Evolutionary conservation across 106 monocot genomes (phyloP).

Genomic region (Dioscorea alata): DNA sequence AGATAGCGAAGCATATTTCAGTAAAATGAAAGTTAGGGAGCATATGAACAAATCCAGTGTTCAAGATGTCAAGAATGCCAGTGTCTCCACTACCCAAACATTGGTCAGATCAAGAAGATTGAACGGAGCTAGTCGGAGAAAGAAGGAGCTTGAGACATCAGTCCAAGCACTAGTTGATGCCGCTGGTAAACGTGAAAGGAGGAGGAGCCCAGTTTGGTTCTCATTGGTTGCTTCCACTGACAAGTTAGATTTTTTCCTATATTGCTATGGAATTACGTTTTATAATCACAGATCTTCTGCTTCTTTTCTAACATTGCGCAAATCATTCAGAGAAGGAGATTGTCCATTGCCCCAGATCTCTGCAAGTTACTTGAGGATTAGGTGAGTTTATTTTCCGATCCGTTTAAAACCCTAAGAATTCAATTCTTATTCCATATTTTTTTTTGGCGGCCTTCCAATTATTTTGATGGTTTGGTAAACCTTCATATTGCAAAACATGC

Average conservation of each 20-base stretch:
- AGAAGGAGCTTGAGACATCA: slow-evolving; percentile 32
- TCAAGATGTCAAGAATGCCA: slow-evolving; percentile 39
- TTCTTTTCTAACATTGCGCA: not conserved
- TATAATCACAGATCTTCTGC: not conserved
- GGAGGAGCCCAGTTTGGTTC: slow-evolving; percentile 59
- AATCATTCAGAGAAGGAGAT: slow-evolving; percentile 52
- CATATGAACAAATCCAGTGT: slow-evolving; percentile 28
- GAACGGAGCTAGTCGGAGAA: slow-evolving; percentile 30
- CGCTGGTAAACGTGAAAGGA: slow-evolving; percentile 38
- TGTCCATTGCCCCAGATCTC: slow-evolving; percentile 53
- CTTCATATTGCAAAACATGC: not conserved
- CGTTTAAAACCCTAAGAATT: not conserved
- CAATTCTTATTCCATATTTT: not conserved
- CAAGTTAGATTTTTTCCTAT: slow-evolving; percentile 34
- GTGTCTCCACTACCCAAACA: slow-evolving; percentile 9
- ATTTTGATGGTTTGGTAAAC: not conserved
- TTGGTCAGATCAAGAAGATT: slow-evolving; percentile 29
- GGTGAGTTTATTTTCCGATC: slow-evolving; percentile 32
- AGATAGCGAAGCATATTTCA: slow-evolving; percentile 20
- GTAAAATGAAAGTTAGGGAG: slow-evolving; percentile 40
- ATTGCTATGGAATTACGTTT: not conserved
- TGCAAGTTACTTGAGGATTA: slow-evolving; percentile 69
- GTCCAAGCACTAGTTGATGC: slow-evolving; percentile 45
- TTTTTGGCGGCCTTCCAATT: not conserved
- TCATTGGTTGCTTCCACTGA: slow-evolving; percentile 56